These are phyloP conservation scores for Narthecium ossifragum DNA, from an alignment of 106 monocot species.

Conservation along the genomic window DNA sequence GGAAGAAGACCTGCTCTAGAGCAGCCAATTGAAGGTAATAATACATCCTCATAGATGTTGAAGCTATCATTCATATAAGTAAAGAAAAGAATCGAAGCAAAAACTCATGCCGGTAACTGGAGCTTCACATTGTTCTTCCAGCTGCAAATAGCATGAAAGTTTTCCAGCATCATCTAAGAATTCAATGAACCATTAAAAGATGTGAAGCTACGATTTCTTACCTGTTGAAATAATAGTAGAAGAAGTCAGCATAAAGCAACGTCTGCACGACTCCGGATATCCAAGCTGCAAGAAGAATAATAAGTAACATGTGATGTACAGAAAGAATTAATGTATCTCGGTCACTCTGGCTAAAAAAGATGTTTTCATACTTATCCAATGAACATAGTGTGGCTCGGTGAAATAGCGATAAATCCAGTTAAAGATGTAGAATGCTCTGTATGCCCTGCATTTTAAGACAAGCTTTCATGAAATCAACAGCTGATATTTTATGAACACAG, in stretches of 20 bases:
- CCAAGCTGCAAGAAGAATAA: constrained; percentile 56
- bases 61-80: no score
- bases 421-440: constrained; percentile 72
- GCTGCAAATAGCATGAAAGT: constrained; percentile 27
- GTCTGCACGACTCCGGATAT: constrained; percentile 84
- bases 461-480: no score
- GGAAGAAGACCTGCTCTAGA: no score
- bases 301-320: neutral
- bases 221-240: constrained; percentile 95
- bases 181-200: neutral
- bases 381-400: constrained; percentile 77
- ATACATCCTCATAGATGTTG: no score
- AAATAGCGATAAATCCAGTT: constrained; percentile 96
- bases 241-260: constrained; percentile 86
- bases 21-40: no score
- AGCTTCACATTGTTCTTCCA: constrained; percentile 95
- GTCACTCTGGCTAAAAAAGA: neutral
- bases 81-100: neutral
- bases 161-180: neutral
- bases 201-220: constrained; percentile 10
- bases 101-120: constrained; percentile 64
- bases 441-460: constrained; percentile 59
- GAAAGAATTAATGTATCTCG: neutral
- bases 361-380: constrained; percentile 84
- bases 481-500: no score